phyloP scores from a whole-genome alignment of 31 red algal genomes.

The Endocladia muricata region DNA sequence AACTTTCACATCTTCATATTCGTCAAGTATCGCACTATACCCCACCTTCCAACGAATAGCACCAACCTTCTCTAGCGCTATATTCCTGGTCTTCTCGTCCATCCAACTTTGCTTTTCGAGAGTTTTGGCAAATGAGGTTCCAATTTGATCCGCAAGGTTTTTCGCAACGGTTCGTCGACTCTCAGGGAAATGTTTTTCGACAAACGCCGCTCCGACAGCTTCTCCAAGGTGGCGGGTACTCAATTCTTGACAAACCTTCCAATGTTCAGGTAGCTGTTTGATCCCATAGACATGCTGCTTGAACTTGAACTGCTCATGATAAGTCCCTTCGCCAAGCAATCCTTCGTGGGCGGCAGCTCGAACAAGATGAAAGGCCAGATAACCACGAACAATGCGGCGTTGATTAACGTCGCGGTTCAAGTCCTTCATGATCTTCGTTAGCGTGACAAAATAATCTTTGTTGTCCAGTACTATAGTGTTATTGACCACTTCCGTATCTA shows the following conservation, averaged over 20 bases:
- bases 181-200: slow-evolving; percentile 66
- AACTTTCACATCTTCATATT: slow-evolving; percentile 65
- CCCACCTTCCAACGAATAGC: slow-evolving; percentile 79
- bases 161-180: slow-evolving; percentile 35
- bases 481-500: slow-evolving; percentile 24
- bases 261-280: slow-evolving; percentile 58
- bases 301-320: slow-evolving; percentile 66
- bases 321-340: slow-evolving; percentile 59
- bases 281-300: slow-evolving; percentile 52
- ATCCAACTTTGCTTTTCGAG: slow-evolving; percentile 69
- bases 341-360: slow-evolving; percentile 26
- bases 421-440: slow-evolving; percentile 14
- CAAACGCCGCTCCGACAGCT: slow-evolving; percentile 69
- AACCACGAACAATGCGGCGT: slow-evolving; percentile 41
- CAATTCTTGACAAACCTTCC: slow-evolving; percentile 66
- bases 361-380: slow-evolving; percentile 73
- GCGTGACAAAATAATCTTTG: slow-evolving; percentile 42
- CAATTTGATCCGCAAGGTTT: slow-evolving; percentile 58
- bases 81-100: slow-evolving; percentile 40
- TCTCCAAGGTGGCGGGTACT: slow-evolving; percentile 49
- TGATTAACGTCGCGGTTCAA: slow-evolving; percentile 25
- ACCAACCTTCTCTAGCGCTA: slow-evolving; percentile 66
- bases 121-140: slow-evolving; percentile 52
- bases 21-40: slow-evolving; percentile 59
- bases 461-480: slow-evolving; percentile 66